A percentile compares a stretch with the other conserved stretches of the same genome.
phyloP scores from a whole-genome alignment of 306 rosid species.

The Sicyos edulis region DNA sequence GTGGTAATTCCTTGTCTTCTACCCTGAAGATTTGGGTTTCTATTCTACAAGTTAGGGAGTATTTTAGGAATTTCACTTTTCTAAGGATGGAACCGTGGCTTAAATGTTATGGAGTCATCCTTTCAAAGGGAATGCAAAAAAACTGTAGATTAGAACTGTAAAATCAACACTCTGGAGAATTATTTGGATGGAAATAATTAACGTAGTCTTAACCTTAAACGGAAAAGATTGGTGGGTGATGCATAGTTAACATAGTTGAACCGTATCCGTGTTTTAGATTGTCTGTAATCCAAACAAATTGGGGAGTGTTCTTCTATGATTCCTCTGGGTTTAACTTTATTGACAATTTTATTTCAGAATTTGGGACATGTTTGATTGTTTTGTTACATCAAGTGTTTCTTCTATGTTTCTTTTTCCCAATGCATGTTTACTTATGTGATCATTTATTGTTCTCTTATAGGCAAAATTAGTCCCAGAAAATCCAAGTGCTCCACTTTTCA shows the following conservation, averaged over 20 bases:
- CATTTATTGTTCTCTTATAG: slow-evolving; percentile 33
- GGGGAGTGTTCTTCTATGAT: not conserved
- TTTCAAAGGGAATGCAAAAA: not conserved
- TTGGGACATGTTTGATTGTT: not conserved
- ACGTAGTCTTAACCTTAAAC: not conserved
- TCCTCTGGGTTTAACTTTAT: not conserved
- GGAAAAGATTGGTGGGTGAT: slow-evolving; percentile 5
- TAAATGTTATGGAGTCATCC: not conserved
- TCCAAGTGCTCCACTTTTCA: slow-evolving; percentile 52
- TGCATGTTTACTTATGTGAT: slow-evolving; percentile 1
- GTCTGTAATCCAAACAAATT: not conserved
- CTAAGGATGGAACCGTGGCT: not conserved
- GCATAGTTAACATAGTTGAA: not conserved
- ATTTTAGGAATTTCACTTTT: not conserved
- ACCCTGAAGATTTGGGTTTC: slow-evolving; percentile 3
- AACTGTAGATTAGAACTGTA: not conserved
- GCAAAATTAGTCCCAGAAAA: slow-evolving; percentile 51
- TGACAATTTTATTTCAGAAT: not conserved
- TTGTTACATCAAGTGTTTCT: not conserved
- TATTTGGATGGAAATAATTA: slow-evolving; percentile 8
- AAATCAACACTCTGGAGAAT: not conserved
- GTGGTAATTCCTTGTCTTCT: not conserved
- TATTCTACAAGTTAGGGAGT: not conserved
- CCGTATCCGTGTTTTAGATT: not conserved
- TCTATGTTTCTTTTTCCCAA: not conserved